Base-by-base conservation (phyloP, 495 filamentous ascomycete species). In the Aspergillus sclerotioniger region DNA sequence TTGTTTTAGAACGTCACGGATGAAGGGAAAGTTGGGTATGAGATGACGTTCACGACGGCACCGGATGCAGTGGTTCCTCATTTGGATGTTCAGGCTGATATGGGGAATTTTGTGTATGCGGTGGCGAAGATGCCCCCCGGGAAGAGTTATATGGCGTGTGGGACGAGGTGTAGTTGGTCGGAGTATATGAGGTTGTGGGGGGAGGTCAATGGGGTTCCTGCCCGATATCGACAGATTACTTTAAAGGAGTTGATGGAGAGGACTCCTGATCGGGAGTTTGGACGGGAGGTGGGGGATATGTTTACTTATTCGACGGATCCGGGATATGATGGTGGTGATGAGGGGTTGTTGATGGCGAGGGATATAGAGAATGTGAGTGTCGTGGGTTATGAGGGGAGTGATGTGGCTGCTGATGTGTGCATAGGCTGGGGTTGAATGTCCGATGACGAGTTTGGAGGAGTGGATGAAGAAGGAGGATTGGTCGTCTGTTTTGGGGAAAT, bases 51-150 rank as follows among this genome's bases (percentile, higher is more conserved):
- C 56, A 60, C 70, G 35, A 70, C 67, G 10, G 37, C 51, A 8
- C 64, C 69, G 6, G 54, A 71, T 45, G 56, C 49, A 41, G 44
- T 46, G 15, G 56, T 73, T 3, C 75, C 75, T 44, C 75, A 79
- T 39, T 57, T 76, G 8, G 69, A 73, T 39, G 70, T 76, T 17
- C 68, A 72, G 16, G 55, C 54, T 8, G 75, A 79, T 63, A 67
- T 59, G 52, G 76, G 76, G 19, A 68, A 60, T 47, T 79, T 77
- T 58, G 67, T 72, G 10, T 75, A 78, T 44, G 76, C 73, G 16
- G 72, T 79, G 7, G 56, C 64, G 10, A 64, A 76, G 58, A 74
- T 75, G 71, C 68, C 71, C 0, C 70, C 76, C 6, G 73, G 74
- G 15, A 71, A 72, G 57, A 47, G 57, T 8, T 77, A 77, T 63